Percentiles rank a stretch among this genome's conserved stretches.
These are phyloP conservation scores for Geoglossum glabrum DNA, from an alignment of 495 filamentous ascomycete species.

Conservation along the genomic window DNA sequence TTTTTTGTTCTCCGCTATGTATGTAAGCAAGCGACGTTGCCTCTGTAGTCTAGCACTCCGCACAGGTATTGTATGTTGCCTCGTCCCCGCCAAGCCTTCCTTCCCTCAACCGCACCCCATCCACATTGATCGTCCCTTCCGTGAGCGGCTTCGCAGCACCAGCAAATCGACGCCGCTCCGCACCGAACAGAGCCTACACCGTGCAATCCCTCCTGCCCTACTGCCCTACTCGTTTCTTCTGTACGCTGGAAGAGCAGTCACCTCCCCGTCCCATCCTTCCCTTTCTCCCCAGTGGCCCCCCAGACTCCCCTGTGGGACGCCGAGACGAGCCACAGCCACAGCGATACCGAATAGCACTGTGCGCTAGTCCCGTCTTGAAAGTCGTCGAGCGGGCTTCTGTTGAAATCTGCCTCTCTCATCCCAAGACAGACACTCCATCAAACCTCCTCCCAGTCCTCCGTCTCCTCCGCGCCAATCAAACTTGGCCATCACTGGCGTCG, in stretches of 20 bases:
- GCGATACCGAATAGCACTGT: neutral
- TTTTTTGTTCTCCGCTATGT: too few relatives aligned
- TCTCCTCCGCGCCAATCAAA: neutral
- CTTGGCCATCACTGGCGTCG: neutral
- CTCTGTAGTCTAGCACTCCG: too few relatives aligned
- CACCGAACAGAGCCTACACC: neutral
- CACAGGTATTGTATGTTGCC: too few relatives aligned
- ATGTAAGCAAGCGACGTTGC: neutral
- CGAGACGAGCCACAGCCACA: neutral
- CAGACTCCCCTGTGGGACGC: too few relatives aligned
- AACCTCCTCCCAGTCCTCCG: neutral
- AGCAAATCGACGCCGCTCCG: neutral
- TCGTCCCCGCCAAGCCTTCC: neutral
- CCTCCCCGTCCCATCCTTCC: neutral
- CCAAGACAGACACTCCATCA: neutral
- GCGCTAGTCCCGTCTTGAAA: neutral
- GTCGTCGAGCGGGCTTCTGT: neutral
- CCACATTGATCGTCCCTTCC: neutral
- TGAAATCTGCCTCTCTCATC: neutral
- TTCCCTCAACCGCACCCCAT: neutral
- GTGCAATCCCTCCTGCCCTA: neutral
- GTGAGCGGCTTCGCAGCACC: neutral
- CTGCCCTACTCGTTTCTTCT: neutral
- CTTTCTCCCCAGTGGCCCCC: too few relatives aligned
- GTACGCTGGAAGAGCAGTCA: neutral